Percentiles rank a stretch among this genome's conserved stretches.
phyloP scores from a whole-genome alignment of 768 basidiomycete species.

The Hygrocybe coccinea region DNA sequence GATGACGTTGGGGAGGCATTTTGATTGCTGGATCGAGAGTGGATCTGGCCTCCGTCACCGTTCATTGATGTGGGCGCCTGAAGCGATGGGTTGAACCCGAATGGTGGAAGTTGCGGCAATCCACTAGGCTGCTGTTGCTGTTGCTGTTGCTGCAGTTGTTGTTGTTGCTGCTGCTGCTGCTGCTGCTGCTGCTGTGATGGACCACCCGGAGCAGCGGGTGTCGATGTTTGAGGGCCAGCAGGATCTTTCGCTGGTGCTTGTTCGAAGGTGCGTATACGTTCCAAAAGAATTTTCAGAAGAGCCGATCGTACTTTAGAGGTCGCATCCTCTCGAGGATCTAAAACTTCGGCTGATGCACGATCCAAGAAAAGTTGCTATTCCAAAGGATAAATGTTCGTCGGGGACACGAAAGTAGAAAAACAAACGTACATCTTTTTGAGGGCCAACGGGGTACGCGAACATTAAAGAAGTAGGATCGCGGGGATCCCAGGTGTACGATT shows the following conservation, averaged over 20 bases:
- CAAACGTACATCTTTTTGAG: conserved; percentile 68
- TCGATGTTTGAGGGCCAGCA: conserved; percentile 31
- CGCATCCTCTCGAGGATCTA: conserved; percentile 74
- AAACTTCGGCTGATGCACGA: conserved; percentile 70
- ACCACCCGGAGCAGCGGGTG: conserved; percentile 33
- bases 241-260: conserved; percentile 11
- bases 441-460: conserved; percentile 91
- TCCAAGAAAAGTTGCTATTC: conserved; percentile 79
- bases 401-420: neutral
- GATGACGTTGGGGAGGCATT: conserved; percentile 22
- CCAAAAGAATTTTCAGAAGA: conserved; percentile 56
- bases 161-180: conserved; percentile 9
- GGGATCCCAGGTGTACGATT: conserved; percentile 85
- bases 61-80: conserved; percentile 21
- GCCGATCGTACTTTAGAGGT: conserved; percentile 64
- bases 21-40: neutral
- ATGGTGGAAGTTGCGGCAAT: conserved; percentile 54
- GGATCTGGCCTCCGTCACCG: conserved; percentile 8
- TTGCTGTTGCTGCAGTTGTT: conserved; percentile 3
- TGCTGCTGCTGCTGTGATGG: conserved; percentile 13
- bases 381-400: conserved; percentile 9
- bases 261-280: conserved; percentile 52
- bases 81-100: conserved; percentile 41
- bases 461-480: conserved; percentile 77
- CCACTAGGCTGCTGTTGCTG: conserved; percentile 9